These are phyloP conservation scores for Podospora sp. DNA, from an alignment of 495 filamentous ascomycete genomes.

Conservation along the genomic window DNA sequence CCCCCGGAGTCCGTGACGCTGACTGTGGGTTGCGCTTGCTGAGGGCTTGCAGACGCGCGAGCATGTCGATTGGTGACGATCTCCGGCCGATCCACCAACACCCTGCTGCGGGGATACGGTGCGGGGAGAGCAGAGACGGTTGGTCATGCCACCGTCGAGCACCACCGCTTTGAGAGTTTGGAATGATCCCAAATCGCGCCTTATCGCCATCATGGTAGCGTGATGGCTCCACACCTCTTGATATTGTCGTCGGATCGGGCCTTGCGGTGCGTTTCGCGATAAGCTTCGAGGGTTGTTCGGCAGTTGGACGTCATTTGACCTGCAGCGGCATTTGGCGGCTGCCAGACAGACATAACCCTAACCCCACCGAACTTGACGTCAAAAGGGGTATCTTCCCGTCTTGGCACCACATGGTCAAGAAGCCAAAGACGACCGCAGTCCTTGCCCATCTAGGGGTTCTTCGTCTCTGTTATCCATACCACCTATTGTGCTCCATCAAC, in stretches of 20 bases:
- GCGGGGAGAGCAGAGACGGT: neutral
- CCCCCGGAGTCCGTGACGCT: neutral
- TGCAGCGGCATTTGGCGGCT: neutral
- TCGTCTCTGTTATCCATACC: too few relatives aligned
- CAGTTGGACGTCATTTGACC: neutral
- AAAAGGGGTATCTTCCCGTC: neutral
- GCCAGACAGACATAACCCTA: neutral
- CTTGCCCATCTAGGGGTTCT: too few relatives aligned
- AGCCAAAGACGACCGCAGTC: too few relatives aligned
- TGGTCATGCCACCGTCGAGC: neutral
- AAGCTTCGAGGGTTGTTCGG: neutral
- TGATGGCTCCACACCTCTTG: neutral
- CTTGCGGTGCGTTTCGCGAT: neutral
- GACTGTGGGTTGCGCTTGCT: neutral
- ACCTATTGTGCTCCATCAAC: too few relatives aligned
- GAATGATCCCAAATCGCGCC: neutral
- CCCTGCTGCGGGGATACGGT: neutral
- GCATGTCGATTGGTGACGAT: neutral
- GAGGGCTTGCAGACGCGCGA: neutral
- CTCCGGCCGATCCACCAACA: neutral
- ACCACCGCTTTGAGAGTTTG: neutral
- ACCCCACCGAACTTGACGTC: neutral
- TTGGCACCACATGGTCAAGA: too few relatives aligned
- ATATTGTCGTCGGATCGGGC: neutral
- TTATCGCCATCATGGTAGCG: neutral